Evolutionary conservation across 345 rosid species (phyloP).

Genomic region (Citrus trifoliata): DNA sequence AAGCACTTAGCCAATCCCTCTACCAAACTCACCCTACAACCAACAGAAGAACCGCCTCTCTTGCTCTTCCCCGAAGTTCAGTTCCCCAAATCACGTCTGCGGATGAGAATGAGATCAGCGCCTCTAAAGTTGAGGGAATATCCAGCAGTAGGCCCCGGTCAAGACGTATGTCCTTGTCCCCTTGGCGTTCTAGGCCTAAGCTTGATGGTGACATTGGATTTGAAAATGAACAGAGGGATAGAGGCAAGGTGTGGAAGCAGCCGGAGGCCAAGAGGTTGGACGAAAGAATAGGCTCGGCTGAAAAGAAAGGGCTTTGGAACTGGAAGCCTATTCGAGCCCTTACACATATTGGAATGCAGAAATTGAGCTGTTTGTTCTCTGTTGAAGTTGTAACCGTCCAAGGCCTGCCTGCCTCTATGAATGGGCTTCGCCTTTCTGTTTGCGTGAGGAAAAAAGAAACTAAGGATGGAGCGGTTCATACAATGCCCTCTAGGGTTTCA

Average conservation of each 20-base stretch:
- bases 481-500: conserved; percentile 91
- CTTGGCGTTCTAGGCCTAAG: conserved; percentile 81
- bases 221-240: conserved; percentile 26
- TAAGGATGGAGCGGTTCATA: conserved; percentile 78
- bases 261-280: conserved; percentile 28
- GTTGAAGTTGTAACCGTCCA: conserved; percentile 82
- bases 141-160: conserved; percentile 33
- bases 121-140: conserved; percentile 25
- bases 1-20: conserved; percentile 72
- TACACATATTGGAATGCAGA: conserved; percentile 80
- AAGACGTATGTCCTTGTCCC: conserved; percentile 84
- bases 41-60: conserved; percentile 63
- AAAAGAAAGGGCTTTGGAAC: conserved; percentile 79
- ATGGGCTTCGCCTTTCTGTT: conserved; percentile 86
- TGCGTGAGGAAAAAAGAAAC: conserved; percentile 83
- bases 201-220: conserved; percentile 43
- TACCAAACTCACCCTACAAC: conserved; percentile 57
- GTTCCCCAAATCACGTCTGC: conserved; percentile 33
- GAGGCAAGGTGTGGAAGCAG: conserved; percentile 5
- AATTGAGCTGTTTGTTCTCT: conserved; percentile 80
- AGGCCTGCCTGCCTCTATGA: conserved; percentile 88
- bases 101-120: conserved; percentile 45
- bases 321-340: conserved; percentile 95
- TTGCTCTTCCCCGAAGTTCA: conserved; percentile 75
- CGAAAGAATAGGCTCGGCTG: conserved; percentile 29